Evolutionary conservation across 371 early-diverging fungal species (phyloP).

Genomic region (Actinomucor elegans): DNA sequence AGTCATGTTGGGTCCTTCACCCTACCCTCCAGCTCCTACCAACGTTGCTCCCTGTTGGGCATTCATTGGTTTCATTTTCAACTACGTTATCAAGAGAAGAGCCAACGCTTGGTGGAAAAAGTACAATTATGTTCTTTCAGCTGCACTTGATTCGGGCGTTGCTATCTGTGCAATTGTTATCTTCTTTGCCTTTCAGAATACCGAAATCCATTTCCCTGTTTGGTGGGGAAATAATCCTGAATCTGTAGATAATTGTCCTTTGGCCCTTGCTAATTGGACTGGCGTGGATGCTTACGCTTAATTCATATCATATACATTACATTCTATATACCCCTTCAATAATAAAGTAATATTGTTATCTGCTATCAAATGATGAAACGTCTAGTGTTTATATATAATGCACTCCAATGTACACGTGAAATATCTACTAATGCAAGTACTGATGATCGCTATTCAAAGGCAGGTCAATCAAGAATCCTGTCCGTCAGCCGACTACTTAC

Average conservation of each 20-base stretch:
- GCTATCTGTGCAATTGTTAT: slow-evolving; percentile 53
- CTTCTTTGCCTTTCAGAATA: slow-evolving; percentile 47
- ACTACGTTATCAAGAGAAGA: slow-evolving; percentile 52
- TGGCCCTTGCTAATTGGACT: slow-evolving; percentile 37
- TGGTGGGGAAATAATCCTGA: slow-evolving; percentile 44
- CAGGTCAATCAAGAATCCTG: too few species aligned
- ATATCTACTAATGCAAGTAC: too few species aligned
- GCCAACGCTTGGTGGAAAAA: slow-evolving; percentile 64
- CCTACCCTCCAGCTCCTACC: slow-evolving; percentile 44
- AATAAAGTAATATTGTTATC: too few species aligned
- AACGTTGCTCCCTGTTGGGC: slow-evolving; percentile 56
- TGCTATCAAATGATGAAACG: too few species aligned
- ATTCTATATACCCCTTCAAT: too few species aligned
- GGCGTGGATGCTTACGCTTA: slow-evolving; percentile 40
- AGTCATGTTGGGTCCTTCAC: slow-evolving; percentile 39
- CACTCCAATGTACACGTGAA: too few species aligned
- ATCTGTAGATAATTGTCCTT: slow-evolving; percentile 37
- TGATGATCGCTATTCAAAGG: too few species aligned
- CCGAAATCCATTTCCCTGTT: slow-evolving; percentile 31
- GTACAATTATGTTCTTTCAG: slow-evolving; percentile 70
- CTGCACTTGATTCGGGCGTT: slow-evolving; percentile 70
- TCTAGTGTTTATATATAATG: too few species aligned
- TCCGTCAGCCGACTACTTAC: too few species aligned
- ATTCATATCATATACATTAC: too few species aligned
- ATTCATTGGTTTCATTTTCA: slow-evolving; percentile 60